These are phyloP conservation scores for Vaccinium vitisidaea DNA, from an alignment of 148 eudicot species.

Conservation along the genomic window DNA sequence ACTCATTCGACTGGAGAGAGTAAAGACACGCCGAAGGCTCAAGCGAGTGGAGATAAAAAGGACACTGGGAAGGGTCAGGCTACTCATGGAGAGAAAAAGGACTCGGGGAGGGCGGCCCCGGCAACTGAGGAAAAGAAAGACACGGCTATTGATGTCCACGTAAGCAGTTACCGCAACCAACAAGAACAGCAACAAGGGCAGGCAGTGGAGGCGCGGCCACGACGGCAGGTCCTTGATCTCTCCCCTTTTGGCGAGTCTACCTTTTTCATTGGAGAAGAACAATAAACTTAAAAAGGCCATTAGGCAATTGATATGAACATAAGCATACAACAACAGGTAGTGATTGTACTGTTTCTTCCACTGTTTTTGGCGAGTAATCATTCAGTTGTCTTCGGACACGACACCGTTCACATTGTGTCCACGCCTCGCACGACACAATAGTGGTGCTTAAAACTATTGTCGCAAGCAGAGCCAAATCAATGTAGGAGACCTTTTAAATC, in stretches of 20 bases:
- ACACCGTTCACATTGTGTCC: no score
- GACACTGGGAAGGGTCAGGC: neutral
- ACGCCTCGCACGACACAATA: no score
- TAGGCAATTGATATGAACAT: neutral
- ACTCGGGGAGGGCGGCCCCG: neutral
- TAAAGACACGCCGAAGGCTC: neutral
- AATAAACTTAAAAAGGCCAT: no score
- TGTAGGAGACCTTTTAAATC: no score
- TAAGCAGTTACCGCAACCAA: conserved; percentile 11
- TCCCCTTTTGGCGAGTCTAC: conserved; percentile 62
- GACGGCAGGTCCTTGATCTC: conserved; percentile 34
- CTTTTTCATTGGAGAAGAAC: neutral
- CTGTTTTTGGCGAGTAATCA: no score
- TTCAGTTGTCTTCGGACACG: no score
- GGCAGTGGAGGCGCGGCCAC: conserved; percentile 48
- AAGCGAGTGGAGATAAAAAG: neutral
- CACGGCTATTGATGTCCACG: conserved; percentile 27
- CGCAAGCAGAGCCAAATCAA: no score
- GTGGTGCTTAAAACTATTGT: no score
- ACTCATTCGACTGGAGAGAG: neutral
- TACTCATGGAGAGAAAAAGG: neutral
- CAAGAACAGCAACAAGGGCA: conserved; percentile 17
- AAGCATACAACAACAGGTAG: neutral
- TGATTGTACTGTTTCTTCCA: neutral
- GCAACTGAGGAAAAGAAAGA: conserved; percentile 21